A percentile compares a stretch with the other conserved stretches of the same genome.
Conservation (phyloP, 352 stramenopile species). For the Pythium guiyangense region DNA sequence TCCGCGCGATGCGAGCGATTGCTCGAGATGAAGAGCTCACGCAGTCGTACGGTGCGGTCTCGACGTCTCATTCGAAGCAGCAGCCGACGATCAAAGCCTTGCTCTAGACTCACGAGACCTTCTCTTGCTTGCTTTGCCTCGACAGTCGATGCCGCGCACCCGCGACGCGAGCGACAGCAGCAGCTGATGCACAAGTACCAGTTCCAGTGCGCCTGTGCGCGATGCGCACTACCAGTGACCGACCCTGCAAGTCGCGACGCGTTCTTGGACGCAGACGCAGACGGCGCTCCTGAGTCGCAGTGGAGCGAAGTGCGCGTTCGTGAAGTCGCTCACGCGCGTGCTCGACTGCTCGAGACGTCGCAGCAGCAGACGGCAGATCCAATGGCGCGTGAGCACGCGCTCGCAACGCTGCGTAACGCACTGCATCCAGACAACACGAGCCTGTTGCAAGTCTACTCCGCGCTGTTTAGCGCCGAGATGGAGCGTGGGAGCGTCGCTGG, state of each 20-base stretch:
- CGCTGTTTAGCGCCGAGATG: constrained; percentile 55
- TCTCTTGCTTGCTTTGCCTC: constrained; percentile 2
- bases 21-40: constrained; percentile 48
- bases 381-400: constrained; percentile 22
- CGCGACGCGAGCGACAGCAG: constrained; percentile 36
- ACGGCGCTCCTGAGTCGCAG: constrained; percentile 29
- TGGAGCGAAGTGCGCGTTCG: constrained; percentile 28
- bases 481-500: constrained; percentile 23
- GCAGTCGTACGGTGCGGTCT: constrained; percentile 51
- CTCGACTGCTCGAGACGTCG: background rate
- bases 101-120: background rate
- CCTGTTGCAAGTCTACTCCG: constrained; percentile 36
- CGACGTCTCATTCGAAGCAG: too few relatives aligned
- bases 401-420: constrained; percentile 18
- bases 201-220: constrained; percentile 51
- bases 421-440: constrained; percentile 45
- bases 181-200: constrained; percentile 53
- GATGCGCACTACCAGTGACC: constrained; percentile 30
- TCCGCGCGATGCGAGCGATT: constrained; percentile 51
- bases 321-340: constrained; percentile 16
- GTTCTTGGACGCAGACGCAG: constrained; percentile 43
- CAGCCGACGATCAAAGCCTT: too few relatives aligned
- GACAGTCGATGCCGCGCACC: constrained; percentile 55
- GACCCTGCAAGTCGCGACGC: constrained; percentile 28
- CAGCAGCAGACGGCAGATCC: constrained; percentile 4